A percentile compares a stretch with the other conserved stretches of the same genome.
Conservation (phyloP, 768 basidiomycete species). For the Phylloporus sp. region DNA sequence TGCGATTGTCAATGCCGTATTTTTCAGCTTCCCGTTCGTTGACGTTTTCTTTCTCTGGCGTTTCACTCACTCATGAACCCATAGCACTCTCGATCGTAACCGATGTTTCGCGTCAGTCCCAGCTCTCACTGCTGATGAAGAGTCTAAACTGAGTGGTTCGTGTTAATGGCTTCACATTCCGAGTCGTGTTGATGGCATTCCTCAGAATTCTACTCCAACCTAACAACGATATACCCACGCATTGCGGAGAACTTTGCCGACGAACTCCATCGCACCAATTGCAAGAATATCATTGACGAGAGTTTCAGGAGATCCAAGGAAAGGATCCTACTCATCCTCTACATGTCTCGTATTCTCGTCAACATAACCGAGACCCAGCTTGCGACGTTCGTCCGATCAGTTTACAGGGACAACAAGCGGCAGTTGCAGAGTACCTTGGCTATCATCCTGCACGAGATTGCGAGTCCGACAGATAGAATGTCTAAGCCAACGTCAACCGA, state of each 20-base stretch:
- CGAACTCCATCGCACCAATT: conserved; percentile 14
- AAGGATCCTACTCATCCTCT: conserved; percentile 16
- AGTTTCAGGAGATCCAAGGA: conserved; percentile 23
- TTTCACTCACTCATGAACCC: not conserved
- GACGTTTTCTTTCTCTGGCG: not conserved
- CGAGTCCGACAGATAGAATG: not conserved
- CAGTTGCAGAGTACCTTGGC: conserved; percentile 12
- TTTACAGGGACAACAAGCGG: conserved; percentile 11
- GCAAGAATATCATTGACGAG: conserved; percentile 14
- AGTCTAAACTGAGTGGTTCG: conserved; percentile 9
- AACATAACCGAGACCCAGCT: conserved; percentile 14
- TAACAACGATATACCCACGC: conserved; percentile 14
- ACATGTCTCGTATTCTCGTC: conserved; percentile 14
- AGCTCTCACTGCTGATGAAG: conserved; percentile 13
- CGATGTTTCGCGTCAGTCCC: conserved; percentile 12
- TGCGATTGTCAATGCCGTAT: conserved; percentile 24
- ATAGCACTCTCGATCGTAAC: conserved; percentile 18
- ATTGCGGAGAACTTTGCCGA: conserved; percentile 18
- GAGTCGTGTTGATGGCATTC: not conserved
- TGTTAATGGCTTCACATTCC: not conserved
- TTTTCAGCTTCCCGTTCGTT: conserved; percentile 23
- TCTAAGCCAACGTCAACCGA: conserved; percentile 13
- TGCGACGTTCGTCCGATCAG: conserved; percentile 8
- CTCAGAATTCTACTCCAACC: conserved; percentile 16
- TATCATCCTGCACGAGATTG: conserved; percentile 13